Evolutionary conservation across 441 rosid species (phyloP).

Genomic region (Breynia disticha): DNA sequence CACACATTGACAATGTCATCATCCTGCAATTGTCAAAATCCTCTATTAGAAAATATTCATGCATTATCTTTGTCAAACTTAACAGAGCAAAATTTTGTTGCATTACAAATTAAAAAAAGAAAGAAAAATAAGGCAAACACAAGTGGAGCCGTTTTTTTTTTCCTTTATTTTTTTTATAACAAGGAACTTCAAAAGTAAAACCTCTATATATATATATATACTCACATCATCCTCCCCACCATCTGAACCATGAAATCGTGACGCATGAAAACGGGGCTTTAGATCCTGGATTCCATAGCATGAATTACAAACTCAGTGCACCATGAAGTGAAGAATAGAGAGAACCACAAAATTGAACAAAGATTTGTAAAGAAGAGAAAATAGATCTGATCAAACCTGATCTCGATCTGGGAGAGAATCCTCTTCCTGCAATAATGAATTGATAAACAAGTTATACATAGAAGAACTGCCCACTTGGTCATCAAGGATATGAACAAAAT

Average conservation of each 20-base stretch:
- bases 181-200: neutral
- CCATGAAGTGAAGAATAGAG: conserved; percentile 6
- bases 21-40: conserved; percentile 50
- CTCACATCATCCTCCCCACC: conserved; percentile 76
- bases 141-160: neutral
- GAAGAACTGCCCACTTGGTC: conserved; percentile 11
- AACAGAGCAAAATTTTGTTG: conserved; percentile 1
- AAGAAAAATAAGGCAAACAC: neutral
- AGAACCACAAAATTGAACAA: conserved; percentile 6
- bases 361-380: conserved; percentile 7
- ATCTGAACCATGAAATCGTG: conserved; percentile 91
- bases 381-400: conserved; percentile 54
- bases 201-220: neutral
- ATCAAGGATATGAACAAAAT: conserved; percentile 9
- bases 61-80: conserved; percentile 13
- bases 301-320: conserved; percentile 12
- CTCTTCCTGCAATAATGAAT: conserved; percentile 66
- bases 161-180: too few relatives aligned
- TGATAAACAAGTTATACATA: conserved; percentile 4
- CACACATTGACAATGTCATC: conserved; percentile 79
- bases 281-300: conserved; percentile 50
- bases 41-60: conserved; percentile 2
- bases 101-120: too few relatives aligned
- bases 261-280: conserved; percentile 95
- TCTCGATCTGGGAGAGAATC: conserved; percentile 98